Conservation (phyloP, 371 early-diverging fungal species). For the Syncephalastrum sp. region DNA sequence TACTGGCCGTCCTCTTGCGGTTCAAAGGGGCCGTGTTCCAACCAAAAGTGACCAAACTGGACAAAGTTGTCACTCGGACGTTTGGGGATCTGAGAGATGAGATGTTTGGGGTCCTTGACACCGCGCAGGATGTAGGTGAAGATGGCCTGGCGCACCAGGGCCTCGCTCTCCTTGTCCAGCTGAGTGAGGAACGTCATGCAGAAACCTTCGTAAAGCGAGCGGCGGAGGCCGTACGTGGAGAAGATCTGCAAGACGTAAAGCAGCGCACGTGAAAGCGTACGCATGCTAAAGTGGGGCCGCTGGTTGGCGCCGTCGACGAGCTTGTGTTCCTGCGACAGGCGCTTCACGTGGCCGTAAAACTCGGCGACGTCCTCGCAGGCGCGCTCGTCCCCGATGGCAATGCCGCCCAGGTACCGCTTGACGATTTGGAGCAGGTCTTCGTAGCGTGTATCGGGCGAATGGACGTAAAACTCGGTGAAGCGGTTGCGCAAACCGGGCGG, state of each 20-base stretch:
- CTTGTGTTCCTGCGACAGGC: conserved; percentile 64
- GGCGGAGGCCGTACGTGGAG: conserved; percentile 71
- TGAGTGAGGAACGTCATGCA: conserved; percentile 96
- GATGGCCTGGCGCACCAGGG: conserved; percentile 59
- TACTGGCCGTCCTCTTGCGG: conserved; percentile 61
- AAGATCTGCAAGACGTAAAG: conserved; percentile 78
- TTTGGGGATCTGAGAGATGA: conserved; percentile 68
- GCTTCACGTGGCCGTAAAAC: conserved; percentile 84
- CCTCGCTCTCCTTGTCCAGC: conserved; percentile 74
- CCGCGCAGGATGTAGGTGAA: conserved; percentile 62
- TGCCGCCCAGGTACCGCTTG: conserved; percentile 66
- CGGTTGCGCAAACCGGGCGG: conserved; percentile 90
- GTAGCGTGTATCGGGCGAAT: conserved; percentile 81
- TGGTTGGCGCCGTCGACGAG: conserved; percentile 92
- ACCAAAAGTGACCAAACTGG: conserved; percentile 87
- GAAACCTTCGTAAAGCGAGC: conserved; percentile 91
- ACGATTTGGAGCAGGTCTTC: conserved; percentile 88
- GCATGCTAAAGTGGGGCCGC: conserved; percentile 90
- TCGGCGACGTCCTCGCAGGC: conserved; percentile 76
- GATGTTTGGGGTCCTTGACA: conserved; percentile 58
- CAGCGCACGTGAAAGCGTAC: conserved; percentile 92
- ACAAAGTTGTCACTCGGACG: conserved; percentile 65
- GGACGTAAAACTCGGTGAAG: conserved; percentile 95
- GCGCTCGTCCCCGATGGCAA: conserved; percentile 62
- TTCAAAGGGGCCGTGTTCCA: conserved; percentile 67